Base-by-base conservation (phyloP, 2,329 filamentous ascomycete species). In the Aspergillus tubingensis region DNA sequence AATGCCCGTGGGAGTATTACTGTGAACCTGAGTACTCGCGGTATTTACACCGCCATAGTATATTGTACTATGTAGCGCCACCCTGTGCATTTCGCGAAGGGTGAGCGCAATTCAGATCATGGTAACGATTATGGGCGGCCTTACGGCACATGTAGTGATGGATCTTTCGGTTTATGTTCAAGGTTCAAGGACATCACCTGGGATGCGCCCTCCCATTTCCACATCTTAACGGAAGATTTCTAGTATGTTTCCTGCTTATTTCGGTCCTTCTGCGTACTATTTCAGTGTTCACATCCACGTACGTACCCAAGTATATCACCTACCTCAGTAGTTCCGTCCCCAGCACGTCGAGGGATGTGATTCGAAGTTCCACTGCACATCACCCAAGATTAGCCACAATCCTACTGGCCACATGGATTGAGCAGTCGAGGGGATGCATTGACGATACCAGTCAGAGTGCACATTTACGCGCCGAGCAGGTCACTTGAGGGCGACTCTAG, bases 401-500 rank as follows among this genome's bases (percentile, higher is more conserved):
- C 54, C 49, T 58, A 15, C 21, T 32, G 41, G 25, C 38, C 41
- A 23, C 53, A 55, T 27, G 21, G 39, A 8, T 23, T 11, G 32
- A 50, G 53, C 55, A 44, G 58, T 58, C 58, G 59, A 43, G 36
- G 25, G 48, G 48, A 6, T 8, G 3, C 13, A 21, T 53, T 17
- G 49, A 39, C 55, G 54, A 57, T 50, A 53, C 49, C 11, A 58
- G 21, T 43, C 8, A 11, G 19, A 21, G 23, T 15, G 30, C 17
- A n/a, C 19, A 60, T 59, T 60, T 67, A 68, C 64, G 66, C 66
- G 66, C 66, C 61, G 39, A 55, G 61, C 54, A 60, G 61, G 57
- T 63, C 63, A 63, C 60, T 59, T 62, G 61, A 67, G 58, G 55
- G 38, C 23, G 55, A 60, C 51, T 58, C 56, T n/a, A 27, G 53